Evolutionary conservation across 805 yeast genomes (phyloP), one percentile per base, ranked within the genome.

Genomic region (Candida loeiensis): DNA sequence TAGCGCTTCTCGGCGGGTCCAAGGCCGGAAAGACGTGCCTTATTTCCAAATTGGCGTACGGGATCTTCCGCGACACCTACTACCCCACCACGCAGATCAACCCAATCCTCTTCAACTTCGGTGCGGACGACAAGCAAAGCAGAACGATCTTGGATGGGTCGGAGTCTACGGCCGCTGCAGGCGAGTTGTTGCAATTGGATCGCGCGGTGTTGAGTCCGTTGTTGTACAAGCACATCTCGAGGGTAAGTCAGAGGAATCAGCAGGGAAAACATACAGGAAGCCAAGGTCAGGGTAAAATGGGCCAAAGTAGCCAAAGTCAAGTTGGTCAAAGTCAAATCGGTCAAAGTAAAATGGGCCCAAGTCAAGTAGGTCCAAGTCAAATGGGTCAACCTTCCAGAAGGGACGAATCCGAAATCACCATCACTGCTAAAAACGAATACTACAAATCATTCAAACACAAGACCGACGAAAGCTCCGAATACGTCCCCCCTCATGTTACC

Each of bases 61-160:
- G 74, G 18, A 65, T 67, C 18, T 78, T 73, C 40, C 69, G 78
- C 36, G 89, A 82, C 43, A 83, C 84, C 0, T 82, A 85, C 55
- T 85, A 85, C 50, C 95, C 93, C 4, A 85, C 91, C 3, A 66
- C 74, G 32, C 74, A 71, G 40, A 79, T 80, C 42, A 76, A 75
- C 3, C 77, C 87, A 18, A 66, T 79, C 41, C 55, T 83, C 28
- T 70, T 80, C 44, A 77, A 77, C 14, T 84, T 69, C 51, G 56
- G 53, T 4, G 80, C 90, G 0, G 51, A 41, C 3, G 37, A 49
- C 3, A 35, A 22, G 4, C 39, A 45, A 28, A 36, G 58, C 3
- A 43, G 58, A 11, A 27, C 43, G 3, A 41, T 61, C 3, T 45
- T 64, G n/a, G 64, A 61, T 36, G 59, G 56, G 12, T 32, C 39